Base-by-base conservation (phyloP, 495 filamentous ascomycete genomes). In the Aspergillus panamensis region DNA sequence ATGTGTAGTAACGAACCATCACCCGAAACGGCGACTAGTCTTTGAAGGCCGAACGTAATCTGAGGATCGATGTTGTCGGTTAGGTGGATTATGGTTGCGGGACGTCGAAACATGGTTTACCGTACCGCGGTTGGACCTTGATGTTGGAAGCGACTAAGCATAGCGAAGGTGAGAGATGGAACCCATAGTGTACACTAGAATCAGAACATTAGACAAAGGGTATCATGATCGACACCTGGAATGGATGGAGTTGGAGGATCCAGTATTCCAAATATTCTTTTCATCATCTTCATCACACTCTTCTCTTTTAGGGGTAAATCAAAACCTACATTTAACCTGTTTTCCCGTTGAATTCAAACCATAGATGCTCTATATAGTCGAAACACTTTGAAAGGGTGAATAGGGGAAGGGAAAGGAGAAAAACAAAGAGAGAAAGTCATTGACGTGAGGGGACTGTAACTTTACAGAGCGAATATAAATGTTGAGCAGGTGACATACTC, bases 331-430 rank as follows among this genome's bases (percentile, higher is more conserved):
- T 60, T 51, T 31, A 47, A 48, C 56, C 49, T n/a, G 10, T 32
- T 42, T 37, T 53, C 58, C 60, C 58, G 12, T 49, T 42, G 53
- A 25, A 63, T 44, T 59, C 52, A 63, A 53, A 53, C 54, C 57
- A 63, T 66, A 58, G 33, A 62, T 66, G 63, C 53, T 62, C 58
- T 66, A 66, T 66, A 61, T 61, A 65, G 58, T 51, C 54, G 45
- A 50, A 49, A 60, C 45, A 55, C 48, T 59, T 44, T 54, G 58
- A 55, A 56, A 48, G 33, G 47, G 32, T 5, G 37, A 53, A 55
- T 55, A 44, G 30, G 49, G 35, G 44, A 49, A 51, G 42, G 33
- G 33, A 54, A 52, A 10, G 49, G n/a, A 40, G 16, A 20, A 45
- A 45, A n/a, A 45, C 16, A 45, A 20, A 20, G 42, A 45, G 17